phyloP scores from a whole-genome alignment of 441 rosid genomes.

The Dalechampia spathulata region DNA sequence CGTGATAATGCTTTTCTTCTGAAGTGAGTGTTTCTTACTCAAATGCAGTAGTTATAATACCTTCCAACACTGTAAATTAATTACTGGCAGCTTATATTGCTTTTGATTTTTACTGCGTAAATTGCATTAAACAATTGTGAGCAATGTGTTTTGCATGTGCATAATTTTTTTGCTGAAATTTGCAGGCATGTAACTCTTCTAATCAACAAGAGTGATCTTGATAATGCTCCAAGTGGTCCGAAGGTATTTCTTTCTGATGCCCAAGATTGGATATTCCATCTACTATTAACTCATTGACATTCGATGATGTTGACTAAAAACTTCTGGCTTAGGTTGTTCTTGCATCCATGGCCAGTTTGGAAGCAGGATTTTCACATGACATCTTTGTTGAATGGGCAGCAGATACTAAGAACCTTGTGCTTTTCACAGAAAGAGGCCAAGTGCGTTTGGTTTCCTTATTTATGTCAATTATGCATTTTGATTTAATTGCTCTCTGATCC shows the following conservation, averaged over 20 bases:
- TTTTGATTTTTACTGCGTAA: constrained; percentile 2
- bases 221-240: constrained; percentile 79
- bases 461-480: constrained; percentile 1
- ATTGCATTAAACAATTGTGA: constrained; percentile 3
- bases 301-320: constrained; percentile 15
- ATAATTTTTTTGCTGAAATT: constrained; percentile 14
- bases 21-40: constrained; percentile 40
- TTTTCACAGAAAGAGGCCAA: constrained; percentile 98
- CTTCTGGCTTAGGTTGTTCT: constrained; percentile 63
- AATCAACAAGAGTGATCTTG: constrained; percentile 83
- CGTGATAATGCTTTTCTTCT: constrained; percentile 95
- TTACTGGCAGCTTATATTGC: background rate
- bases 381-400: constrained; percentile 93
- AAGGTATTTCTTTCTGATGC: constrained; percentile 42
- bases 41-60: background rate
- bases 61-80: background rate
- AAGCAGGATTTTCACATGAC: constrained; percentile 95
- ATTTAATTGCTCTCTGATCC: background rate
- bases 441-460: constrained; percentile 26
- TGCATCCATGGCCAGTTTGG: constrained; percentile 96
- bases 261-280: constrained; percentile 5
- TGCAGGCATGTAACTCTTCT: constrained; percentile 79
- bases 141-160: background rate
- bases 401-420: constrained; percentile 75
- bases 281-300: background rate